Evolutionary conservation across 371 early-diverging fungal genomes (phyloP).

Genomic region (Paramicrosporidium saccamoebae): DNA sequence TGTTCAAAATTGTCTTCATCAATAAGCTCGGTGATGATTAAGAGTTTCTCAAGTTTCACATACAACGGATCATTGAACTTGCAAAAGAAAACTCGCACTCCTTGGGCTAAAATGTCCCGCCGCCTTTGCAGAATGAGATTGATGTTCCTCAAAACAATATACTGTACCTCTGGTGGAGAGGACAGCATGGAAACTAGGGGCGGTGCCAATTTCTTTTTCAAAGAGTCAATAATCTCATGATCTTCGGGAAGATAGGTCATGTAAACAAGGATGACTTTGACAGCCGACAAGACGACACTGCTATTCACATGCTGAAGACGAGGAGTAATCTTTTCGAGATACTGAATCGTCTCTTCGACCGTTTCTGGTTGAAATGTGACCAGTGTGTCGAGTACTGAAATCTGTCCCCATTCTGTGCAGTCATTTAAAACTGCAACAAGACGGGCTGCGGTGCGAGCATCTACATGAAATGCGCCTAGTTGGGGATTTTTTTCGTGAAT

Average conservation of each 20-base stretch:
- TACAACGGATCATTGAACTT: slow-evolving; percentile 87
- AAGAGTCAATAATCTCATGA: slow-evolving; percentile 17
- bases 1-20: slow-evolving; percentile 38
- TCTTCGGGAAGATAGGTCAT: slow-evolving; percentile 22
- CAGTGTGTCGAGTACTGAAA: slow-evolving; percentile 57
- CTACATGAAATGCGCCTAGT: slow-evolving; percentile 17
- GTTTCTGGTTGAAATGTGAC: slow-evolving; percentile 25
- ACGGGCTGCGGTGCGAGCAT: slow-evolving; percentile 34
- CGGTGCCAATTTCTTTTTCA: slow-evolving; percentile 53
- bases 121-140: slow-evolving; percentile 41
- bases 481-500: slow-evolving; percentile 38
- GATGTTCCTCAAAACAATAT: slow-evolving; percentile 67
- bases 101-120: slow-evolving; percentile 41
- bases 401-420: slow-evolving; percentile 90
- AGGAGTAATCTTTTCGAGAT: slow-evolving; percentile 56
- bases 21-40: slow-evolving; percentile 47
- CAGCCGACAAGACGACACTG: slow-evolving; percentile 52
- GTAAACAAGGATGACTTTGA: slow-evolving; percentile 25
- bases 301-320: slow-evolving; percentile 71
- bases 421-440: slow-evolving; percentile 67
- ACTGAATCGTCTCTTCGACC: slow-evolving; percentile 35
- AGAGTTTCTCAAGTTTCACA: slow-evolving; percentile 70
- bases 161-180: slow-evolving; percentile 65
- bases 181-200: slow-evolving; percentile 62
- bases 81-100: slow-evolving; percentile 71